Evolutionary conservation across 2,329 filamentous ascomycete genomes (phyloP), one percentile per base, ranked within the genome.

Genomic region (Penicillium sp.): DNA sequence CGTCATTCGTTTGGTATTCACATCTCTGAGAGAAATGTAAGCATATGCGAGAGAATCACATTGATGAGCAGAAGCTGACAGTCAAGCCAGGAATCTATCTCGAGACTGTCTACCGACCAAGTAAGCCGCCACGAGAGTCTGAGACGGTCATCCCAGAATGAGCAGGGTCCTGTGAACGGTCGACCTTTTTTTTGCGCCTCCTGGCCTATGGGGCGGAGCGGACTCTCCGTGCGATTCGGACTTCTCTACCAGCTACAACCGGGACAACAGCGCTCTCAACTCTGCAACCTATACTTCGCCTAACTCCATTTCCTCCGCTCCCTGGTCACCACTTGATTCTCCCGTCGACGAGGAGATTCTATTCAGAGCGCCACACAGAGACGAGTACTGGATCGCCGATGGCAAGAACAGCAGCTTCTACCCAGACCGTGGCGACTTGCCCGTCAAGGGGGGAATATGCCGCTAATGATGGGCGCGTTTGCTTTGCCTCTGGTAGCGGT

Each of bases 361-460:
- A 5, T 71, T 71, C 28, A 51, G 48, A 35, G 22, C 67, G 4
- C 55, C 56, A 6, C 58, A 63, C 14, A 55, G 63, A 40, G 66
- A 75, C 22, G 73, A 73, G 52, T 74, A 69, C 55, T 74, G 70
- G 49, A 58, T 68, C 49, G 67, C 68, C 5, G 72, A 74, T 35
- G 70, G 70, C 49, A 76, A 74, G 57, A 65, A 64, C 11, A 66
- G 52, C 46, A 65, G 60, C 46, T 58, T 60, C 6, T 63, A 63
- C 33, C 72, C 70, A 2, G 69, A 71, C 52, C 42, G 63, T 19
- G 73, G 68, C 8, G 62, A 71, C 30, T 65, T 68, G 37, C 62
- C 69, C 10, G 60, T 68, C 4, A 75, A 74, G 53, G 53, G 53
- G 59, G 16, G 22, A 30, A 13, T 57, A 55, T 16, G 53, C 65